Evolutionary conservation across 2,329 filamentous ascomycete genomes (phyloP).

Genomic region (Pseudopyricularia cyperi): DNA sequence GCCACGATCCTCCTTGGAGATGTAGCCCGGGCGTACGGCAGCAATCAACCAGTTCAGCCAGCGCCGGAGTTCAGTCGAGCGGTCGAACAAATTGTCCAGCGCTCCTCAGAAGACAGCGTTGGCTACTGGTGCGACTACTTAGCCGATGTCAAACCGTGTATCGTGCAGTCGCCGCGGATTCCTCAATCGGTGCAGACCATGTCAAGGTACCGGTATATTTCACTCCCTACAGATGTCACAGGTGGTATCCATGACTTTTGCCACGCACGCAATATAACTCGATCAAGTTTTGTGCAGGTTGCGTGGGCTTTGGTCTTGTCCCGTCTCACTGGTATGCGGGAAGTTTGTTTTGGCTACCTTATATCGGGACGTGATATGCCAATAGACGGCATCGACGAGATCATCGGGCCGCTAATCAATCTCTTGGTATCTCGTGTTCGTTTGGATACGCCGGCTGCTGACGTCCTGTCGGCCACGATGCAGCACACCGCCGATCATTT

Average conservation of each 20-base stretch:
- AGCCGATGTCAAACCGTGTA: background rate
- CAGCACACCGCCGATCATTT: background rate
- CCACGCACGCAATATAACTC: background rate
- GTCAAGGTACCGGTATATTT: background rate
- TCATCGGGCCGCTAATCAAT: constrained; percentile 17
- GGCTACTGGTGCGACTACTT: background rate
- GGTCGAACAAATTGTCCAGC: background rate
- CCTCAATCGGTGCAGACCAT: background rate
- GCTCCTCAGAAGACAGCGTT: background rate
- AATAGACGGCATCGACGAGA: constrained; percentile 12
- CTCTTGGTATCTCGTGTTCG: constrained; percentile 16
- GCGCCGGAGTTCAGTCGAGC: background rate
- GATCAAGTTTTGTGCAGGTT: background rate
- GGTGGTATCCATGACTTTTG: background rate
- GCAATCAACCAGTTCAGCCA: constrained; percentile 5
- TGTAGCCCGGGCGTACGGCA: constrained; percentile 11
- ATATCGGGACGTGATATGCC: constrained; percentile 15
- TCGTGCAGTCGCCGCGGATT: background rate
- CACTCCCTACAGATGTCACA: background rate
- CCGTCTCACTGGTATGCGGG: background rate
- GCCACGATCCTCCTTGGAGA: constrained; percentile 13
- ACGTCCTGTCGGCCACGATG: background rate
- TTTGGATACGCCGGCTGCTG: constrained; percentile 3
- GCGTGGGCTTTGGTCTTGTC: background rate
- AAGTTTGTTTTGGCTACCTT: constrained; percentile 13